Conservation (phyloP, 2,329 filamentous ascomycete genomes). For the Pseudofabraea citricarpa region DNA sequence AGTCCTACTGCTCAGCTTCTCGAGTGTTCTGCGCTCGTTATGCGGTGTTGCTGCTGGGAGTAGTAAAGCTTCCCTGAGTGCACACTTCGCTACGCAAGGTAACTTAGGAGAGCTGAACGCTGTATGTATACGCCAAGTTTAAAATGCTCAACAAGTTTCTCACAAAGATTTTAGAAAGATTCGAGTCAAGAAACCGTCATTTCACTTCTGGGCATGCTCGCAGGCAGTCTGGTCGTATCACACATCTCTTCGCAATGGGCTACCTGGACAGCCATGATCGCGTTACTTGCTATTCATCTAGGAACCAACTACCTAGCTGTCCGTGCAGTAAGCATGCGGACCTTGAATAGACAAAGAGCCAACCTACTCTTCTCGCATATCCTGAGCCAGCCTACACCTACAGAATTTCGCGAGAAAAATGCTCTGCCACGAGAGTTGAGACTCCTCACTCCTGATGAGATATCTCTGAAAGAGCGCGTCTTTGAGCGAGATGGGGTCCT, state of each 20-base stretch:
- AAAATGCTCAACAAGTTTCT: no score
- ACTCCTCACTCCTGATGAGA: slow-evolving; percentile 60
- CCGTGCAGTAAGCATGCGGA: slow-evolving; percentile 74
- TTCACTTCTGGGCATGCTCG: slow-evolving; percentile 80
- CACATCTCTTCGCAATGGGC: slow-evolving; percentile 63
- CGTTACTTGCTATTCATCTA: slow-evolving; percentile 72
- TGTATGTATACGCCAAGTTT: slow-evolving; percentile 39
- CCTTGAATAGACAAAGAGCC: slow-evolving; percentile 80
- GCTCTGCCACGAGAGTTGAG: background rate
- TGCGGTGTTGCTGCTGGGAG: slow-evolving; percentile 90
- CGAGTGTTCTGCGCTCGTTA: slow-evolving; percentile 59
- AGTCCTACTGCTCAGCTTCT: slow-evolving; percentile 52
- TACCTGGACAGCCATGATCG: slow-evolving; percentile 69
- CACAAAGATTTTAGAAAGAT: no score
- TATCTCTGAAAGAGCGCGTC: slow-evolving; percentile 53
- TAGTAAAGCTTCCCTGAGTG: slow-evolving; percentile 84
- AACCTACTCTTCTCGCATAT: slow-evolving; percentile 67
- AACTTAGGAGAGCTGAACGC: slow-evolving; percentile 93
- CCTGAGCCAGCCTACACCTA: slow-evolving; percentile 29
- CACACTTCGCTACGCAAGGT: slow-evolving; percentile 82
- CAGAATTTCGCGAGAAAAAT: background rate
- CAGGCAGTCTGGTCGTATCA: slow-evolving; percentile 76
- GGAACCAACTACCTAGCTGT: slow-evolving; percentile 85
- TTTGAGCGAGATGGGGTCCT: slow-evolving; percentile 64
- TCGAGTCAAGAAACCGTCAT: slow-evolving; percentile 94